Evolutionary conservation across 441 rosid species (phyloP), one percentile per base, ranked within the genome.

Genomic region (Eruca vesicaria): DNA sequence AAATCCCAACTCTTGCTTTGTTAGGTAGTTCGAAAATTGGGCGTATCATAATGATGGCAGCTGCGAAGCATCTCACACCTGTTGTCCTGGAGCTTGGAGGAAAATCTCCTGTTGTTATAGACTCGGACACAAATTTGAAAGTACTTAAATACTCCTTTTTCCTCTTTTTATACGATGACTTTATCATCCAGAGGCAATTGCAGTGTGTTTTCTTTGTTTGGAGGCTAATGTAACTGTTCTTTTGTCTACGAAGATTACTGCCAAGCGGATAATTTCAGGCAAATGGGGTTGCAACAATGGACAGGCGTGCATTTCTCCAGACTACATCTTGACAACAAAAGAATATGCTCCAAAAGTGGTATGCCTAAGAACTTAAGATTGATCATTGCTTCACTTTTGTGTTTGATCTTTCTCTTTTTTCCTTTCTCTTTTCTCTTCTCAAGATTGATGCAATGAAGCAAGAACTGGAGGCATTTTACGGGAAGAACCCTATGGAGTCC

Each of bases 401-500:
- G 53, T 74, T 59, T 74, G n/a, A 65, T 66, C 15, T 0, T 26
- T 75, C n/a, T 70, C 21, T 59, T 43, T 78, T 71, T 66, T 80
- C 67, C 74, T 63, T 15, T 67, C 33, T 70, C 21, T 59, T 43
- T 78, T 71, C 68, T 80, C 67, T 75, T 63, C 16, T 67, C 33
- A 80, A 96, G 99, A 80, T 94, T 82, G 90, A 85, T 72, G 75
- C 83, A 29, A 60, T 96, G 71, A 94, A 87, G 83, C 58, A 35
- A 10, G 98, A 88, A 73, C 66, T 96, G 45, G 90, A 88, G 81
- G 72, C 50, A 3, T 94, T 90, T 85, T 96, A 85, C 32, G 99
- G 99, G 66, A 84, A 87, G 79, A 83, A 84, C 48, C 92, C 94
- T 1, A 62, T 96, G 86, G 90, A 87, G 75, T 94, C 99, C 2